Base-by-base conservation (phyloP, 148 eudicot genomes). In the Amaranthus cruentus region DNA sequence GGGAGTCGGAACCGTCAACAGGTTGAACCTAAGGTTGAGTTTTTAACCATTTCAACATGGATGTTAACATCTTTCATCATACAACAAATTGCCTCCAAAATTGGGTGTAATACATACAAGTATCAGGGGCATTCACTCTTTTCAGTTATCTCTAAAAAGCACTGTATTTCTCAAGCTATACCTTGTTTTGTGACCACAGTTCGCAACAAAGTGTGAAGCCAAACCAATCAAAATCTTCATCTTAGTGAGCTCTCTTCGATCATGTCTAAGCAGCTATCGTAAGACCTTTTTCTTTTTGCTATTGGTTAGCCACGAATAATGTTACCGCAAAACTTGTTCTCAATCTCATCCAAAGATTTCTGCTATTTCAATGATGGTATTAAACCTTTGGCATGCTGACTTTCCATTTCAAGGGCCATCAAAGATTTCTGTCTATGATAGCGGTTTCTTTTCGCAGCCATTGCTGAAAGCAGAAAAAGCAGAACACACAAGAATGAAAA, bases 331-430 rank as follows among this genome's bases (percentile, higher is more conserved):
- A 67, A 28, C 38, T 71, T 65, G 81, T 66, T 66, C 48, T 11
- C 46, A 73, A 10, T 66, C 48, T 11, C 46, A 73, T 14, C 21
- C 59, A 53, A 14, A 58, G 15, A 51, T 56, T 43, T 65, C 43
- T 81, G 76, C 38, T 28, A 28, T 70, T 73, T 80, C 71, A 70
- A 73, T 55, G 87, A 75, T 6, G 97, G 96, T 81, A 94, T 85
- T 38, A 87, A 87, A 57, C 96, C 98, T 86, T 94, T 95, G 62
- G 98, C 96, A 62, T 91, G 98, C 69, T 94, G 93, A 84, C 98
- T 94, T 79, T 91, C 98, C 96, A 91, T 87, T 90, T 95, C 98
- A 57, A 91, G 97, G 62, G 77, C 63, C 97, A 88, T 90, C 79
- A 91, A 81, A 2, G 97, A 90, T 77, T 95, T 95, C 75, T 95